phyloP scores from a whole-genome alignment of 2,329 filamentous ascomycete species.

The Huntiella abstrusa region DNA sequence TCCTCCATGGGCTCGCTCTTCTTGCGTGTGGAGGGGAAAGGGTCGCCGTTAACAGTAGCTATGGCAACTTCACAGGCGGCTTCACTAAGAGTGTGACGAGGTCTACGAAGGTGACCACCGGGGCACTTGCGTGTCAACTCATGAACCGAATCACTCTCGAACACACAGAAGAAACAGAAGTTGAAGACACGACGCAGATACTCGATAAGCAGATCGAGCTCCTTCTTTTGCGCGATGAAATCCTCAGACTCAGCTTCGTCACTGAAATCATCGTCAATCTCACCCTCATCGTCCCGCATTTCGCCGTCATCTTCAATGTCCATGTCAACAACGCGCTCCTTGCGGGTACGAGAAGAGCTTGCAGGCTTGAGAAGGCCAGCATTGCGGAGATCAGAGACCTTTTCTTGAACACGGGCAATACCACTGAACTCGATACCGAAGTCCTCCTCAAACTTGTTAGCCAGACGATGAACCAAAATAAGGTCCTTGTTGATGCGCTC shows the following conservation, averaged over 20 bases:
- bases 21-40: conserved; percentile 63
- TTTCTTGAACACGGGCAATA: conserved; percentile 63
- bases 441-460: conserved; percentile 69
- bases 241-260: conserved; percentile 80
- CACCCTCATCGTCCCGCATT: conserved; percentile 54
- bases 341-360: conserved; percentile 37
- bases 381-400: conserved; percentile 61
- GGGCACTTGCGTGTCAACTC: conserved; percentile 91
- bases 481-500: conserved; percentile 87
- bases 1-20: conserved; percentile 45
- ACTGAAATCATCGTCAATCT: conserved; percentile 56
- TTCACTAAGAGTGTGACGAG: conserved; percentile 65
- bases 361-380: conserved; percentile 59
- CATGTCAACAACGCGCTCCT: conserved; percentile 23
- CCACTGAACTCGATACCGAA: conserved; percentile 62
- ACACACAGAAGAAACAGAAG: conserved; percentile 99
- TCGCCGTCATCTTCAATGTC: conserved; percentile 40
- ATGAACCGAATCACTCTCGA: conserved; percentile 93
- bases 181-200: conserved; percentile 93
- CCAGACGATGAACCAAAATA: conserved; percentile 60
- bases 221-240: conserved; percentile 82
- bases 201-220: conserved; percentile 85
- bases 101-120: conserved; percentile 86
- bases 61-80: conserved; percentile 69
- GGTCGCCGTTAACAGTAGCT: conserved; percentile 64